Base-by-base conservation (phyloP, 1,284 basidiomycete genomes). In the Kalmanozyma brasiliensis region DNA sequence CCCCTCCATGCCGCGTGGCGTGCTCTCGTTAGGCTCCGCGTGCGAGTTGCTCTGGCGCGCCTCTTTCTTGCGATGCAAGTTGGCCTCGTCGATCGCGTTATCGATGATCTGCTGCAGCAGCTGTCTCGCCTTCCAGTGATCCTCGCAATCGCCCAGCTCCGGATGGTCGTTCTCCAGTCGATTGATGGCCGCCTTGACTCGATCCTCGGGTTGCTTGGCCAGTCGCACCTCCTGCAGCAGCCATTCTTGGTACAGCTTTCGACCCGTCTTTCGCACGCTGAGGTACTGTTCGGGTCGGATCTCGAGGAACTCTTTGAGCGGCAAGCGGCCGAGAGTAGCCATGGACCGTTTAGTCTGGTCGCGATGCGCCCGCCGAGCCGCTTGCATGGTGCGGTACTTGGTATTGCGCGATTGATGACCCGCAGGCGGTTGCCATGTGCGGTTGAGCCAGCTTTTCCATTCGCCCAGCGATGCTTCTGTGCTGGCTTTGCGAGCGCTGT, bases 71-170 rank as follows among this genome's bases (percentile, higher is more conserved):
- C 70, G 52, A 29, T 73, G 71, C 51, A 73, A 19, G n/a, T 69
- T 73, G 11, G 66, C 62, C 29, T 75, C 73, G 44, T 75, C 73
- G 48, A 75, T 75, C 2, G 73, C 69, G 43, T 75, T 75, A 45
- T 75, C 73, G 43, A 75, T 73, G 35, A 75, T 72, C 52, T 75
- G 73, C 57, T 73, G 70, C 24, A 75, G 62, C 23, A 75, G 47
- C 26, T 75, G 69, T 30, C 55, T 49, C 19, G 73, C 66, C 42
- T 75, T 75, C 70, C 70, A 75, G 38, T 69, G 65, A 14, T 61
- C 73, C 43, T 75, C 73, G 46, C 73, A 75, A 24, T 75, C 70
- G 8, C 65, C 70, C 9, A 75, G 48, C 36, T 70, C 64, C 2
- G 65, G 53, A 48, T 66, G 66, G 11, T 67, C 64, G 36, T 59